Evolutionary conservation across 495 filamentous ascomycete genomes (phyloP), one percentile per base, ranked within the genome.

Genomic region (Penicillium chermesinum): DNA sequence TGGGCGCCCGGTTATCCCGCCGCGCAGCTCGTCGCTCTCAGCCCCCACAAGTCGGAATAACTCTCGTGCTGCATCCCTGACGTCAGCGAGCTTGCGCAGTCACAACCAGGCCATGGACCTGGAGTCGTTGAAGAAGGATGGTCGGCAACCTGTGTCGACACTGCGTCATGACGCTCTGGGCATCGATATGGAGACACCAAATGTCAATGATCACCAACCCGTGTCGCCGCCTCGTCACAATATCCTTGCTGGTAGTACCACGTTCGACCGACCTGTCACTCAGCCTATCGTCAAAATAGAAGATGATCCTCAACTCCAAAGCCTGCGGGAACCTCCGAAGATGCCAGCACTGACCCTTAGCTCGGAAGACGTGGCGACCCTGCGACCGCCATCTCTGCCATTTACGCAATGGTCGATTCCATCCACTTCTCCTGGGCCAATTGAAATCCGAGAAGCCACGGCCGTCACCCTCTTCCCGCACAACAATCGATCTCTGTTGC

Each of bases 401-500:
- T 73, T 67, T 35, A 75, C 73, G 1, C 69, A 68, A 7, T 63
- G 65, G 43, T 79, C 76, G 13, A 65, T 79, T 35, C 69, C 70
- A 6, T 77, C 76, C 1, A 74, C 69, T 12, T 77, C 74, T 6
- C 75, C 75, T 0, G 75, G 75, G 1, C 68, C 70, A 0, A 54
- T 78, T n/a, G 76, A 79, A 46, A 72, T 79, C 36, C 72, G 81
- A 38, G 88, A 96, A 67, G 90, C 89, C 10, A 83, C 82, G 49
- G 87, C 87, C 14, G 82, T 96, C 38, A 84, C 80, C 48, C 84
- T 95, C 27, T 93, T 85, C 59, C 83, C 88, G 2, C 90, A 96
- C 62, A 88, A 89, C 60, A 96, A 95, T 52, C 82, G 83, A 49
- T 91, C 88, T 2, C 72, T 89, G 9, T 67, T 93, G 38, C 67